Evolutionary conservation across 805 yeast species (phyloP).

Genomic region (Starmerella kuoi): DNA sequence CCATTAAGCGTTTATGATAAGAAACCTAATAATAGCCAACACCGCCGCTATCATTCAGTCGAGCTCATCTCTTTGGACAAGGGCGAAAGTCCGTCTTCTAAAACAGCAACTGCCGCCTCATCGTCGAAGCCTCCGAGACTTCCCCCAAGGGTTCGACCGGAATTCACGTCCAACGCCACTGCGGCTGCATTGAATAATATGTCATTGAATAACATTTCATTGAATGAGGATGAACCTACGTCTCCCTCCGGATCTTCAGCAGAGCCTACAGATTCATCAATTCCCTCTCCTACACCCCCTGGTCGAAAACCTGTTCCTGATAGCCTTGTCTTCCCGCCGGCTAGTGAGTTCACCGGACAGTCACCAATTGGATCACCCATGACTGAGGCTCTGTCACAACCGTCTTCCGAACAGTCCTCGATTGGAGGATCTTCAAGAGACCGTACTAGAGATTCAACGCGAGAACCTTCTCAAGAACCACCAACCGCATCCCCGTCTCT

Average conservation of each 20-base stretch:
- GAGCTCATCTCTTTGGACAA: background rate
- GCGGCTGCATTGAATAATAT: too few species aligned
- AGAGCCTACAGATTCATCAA: background rate
- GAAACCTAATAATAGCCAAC: background rate
- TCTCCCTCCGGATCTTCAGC: background rate
- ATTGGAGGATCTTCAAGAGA: background rate
- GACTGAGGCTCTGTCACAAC: background rate
- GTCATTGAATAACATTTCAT: background rate
- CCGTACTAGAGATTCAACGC: background rate
- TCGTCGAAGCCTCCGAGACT: slow-evolving; percentile 2
- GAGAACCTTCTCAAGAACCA: too few species aligned
- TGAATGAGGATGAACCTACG: background rate
- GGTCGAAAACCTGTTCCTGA: background rate
- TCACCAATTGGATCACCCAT: background rate
- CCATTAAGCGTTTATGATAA: slow-evolving; percentile 6
- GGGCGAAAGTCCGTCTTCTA: background rate
- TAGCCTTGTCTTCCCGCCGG: background rate
- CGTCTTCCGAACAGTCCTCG: background rate
- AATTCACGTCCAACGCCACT: background rate
- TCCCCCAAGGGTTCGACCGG: background rate
- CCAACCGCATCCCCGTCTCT: background rate
- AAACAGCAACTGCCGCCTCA: background rate
- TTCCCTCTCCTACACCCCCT: background rate
- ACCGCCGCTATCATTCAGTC: slow-evolving; percentile 9
- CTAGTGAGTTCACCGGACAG: background rate